Evolutionary conservation across 805 yeast species (phyloP).

Genomic region (Saccharomycopsis oosterbeekiorum): DNA sequence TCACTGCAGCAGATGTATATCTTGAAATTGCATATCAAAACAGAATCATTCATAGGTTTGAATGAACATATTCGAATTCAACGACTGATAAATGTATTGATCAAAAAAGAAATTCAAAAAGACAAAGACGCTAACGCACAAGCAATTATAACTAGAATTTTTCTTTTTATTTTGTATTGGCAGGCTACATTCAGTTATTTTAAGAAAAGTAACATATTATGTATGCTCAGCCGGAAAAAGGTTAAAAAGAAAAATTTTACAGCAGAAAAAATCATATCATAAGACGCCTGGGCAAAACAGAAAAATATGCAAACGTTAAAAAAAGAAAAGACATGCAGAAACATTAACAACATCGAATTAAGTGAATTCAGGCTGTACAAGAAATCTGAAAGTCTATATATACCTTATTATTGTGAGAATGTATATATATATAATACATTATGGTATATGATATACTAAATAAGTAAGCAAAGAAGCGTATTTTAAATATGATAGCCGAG

Average conservation of each 20-base stretch:
- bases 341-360: not conserved
- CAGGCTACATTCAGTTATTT: not conserved
- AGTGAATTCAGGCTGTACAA: not conserved
- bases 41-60: too few relatives aligned
- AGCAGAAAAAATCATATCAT: not conserved
- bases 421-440: too few relatives aligned
- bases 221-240: not conserved
- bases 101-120: too few relatives aligned
- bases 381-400: not conserved
- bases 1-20: too few relatives aligned
- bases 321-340: not conserved
- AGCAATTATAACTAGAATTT: too few relatives aligned
- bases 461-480: too few relatives aligned
- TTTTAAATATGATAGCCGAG: too few relatives aligned
- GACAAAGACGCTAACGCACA: too few relatives aligned
- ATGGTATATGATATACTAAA: too few relatives aligned
- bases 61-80: too few relatives aligned
- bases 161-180: not conserved
- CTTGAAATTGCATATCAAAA: too few relatives aligned
- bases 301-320: slow-evolving; percentile 1
- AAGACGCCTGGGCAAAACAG: not conserved
- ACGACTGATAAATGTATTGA: too few relatives aligned
- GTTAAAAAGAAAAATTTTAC: not conserved
- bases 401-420: not conserved
- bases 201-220: not conserved